Base-by-base conservation (phyloP, 257 asterid species). In the Fraxinus quadrangulata region DNA sequence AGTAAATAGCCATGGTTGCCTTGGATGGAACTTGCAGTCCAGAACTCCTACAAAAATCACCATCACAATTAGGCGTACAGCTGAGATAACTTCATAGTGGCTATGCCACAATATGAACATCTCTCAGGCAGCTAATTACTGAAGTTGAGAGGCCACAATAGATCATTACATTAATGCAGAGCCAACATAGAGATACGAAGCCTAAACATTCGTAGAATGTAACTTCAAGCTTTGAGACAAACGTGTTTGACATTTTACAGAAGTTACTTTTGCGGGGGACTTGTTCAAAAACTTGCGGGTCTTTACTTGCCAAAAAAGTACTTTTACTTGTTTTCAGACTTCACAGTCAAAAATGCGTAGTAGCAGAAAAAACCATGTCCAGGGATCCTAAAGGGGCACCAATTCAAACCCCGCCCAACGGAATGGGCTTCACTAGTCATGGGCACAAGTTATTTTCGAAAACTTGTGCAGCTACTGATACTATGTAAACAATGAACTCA, bases 1-100 rank as follows among this genome's bases (percentile, higher is more conserved):
- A 56, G 98, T 95, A 81, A 95, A 95, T 83, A 95, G 75, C 98
- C 98, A 93, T 5, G 99, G 98, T 84, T 95, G 97, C 87, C 91
- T 90, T 1, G 99, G 99, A 74, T 95, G 99, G 91, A 95, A 95
- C 83, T 91, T 91, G 72, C 98, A 93, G 83, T 93, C 98, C 89
- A 95, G 59, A 72, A 95, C 92, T 78, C 99, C 99, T 95, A 90
- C 81, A 87, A 65, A 79, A 79, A 21, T 12, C 31, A 42, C 74
- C 69, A 76, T 45, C 70, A 61, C 21, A 70, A 67, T 26, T 63
- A 9, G 6, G 8, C 36, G 17, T 26, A 63, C 49, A 24, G 54
- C 75, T 73, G 30, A 79, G 47, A 19, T 39, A 76, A 42, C 66
- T 40, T 65, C 24, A 45, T 21, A 23, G 34, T 67, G 70, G 67